Percentiles rank a stretch among this genome's conserved stretches.
Conservation (phyloP, 768 basidiomycete species). For the Auriscalpium orientale region DNA sequence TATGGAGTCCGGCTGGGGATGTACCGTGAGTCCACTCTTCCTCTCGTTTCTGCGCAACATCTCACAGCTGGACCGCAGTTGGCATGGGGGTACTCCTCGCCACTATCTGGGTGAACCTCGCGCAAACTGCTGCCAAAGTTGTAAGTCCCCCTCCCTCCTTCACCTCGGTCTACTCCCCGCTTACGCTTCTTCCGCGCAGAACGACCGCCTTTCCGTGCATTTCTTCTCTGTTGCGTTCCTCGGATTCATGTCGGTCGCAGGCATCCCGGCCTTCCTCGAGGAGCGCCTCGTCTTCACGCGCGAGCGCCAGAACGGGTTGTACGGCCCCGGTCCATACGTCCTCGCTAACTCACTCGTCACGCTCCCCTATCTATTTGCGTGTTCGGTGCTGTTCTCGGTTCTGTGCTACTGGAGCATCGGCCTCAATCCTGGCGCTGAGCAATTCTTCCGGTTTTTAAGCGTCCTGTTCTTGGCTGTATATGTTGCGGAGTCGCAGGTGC, state of each 20-base stretch:
- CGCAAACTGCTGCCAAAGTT: slow-evolving; percentile 17
- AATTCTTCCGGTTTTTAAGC: slow-evolving; percentile 48
- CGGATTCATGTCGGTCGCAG: slow-evolving; percentile 52
- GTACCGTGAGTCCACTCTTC: slow-evolving; percentile 31
- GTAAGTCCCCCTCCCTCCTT: slow-evolving; percentile 17
- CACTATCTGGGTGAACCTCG: slow-evolving; percentile 39
- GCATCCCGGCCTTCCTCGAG: slow-evolving; percentile 52
- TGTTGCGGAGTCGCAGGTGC: slow-evolving; percentile 44
- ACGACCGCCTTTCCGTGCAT: slow-evolving; percentile 41
- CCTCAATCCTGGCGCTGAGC: slow-evolving; percentile 37
- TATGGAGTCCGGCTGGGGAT: slow-evolving; percentile 50
- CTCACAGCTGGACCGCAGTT: slow-evolving; percentile 3
- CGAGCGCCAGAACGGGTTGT: slow-evolving; percentile 51
- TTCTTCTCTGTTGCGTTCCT: slow-evolving; percentile 54
- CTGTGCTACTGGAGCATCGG: slow-evolving; percentile 49
- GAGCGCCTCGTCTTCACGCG: slow-evolving; percentile 50
- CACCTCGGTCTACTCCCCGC: slow-evolving; percentile 18
- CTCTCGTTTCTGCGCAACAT: slow-evolving; percentile 13
- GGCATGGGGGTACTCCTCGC: slow-evolving; percentile 30
- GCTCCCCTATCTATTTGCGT: slow-evolving; percentile 46
- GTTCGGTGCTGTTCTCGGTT: slow-evolving; percentile 38
- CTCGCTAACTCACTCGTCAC: slow-evolving; percentile 46
- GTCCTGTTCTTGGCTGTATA: slow-evolving; percentile 48
- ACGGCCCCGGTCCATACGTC: slow-evolving; percentile 44
- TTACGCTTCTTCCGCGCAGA: slow-evolving; percentile 30